Evolutionary conservation across 805 yeast genomes (phyloP), one percentile per base, ranked within the genome.

Genomic region (Yamadazyma endophytica): DNA sequence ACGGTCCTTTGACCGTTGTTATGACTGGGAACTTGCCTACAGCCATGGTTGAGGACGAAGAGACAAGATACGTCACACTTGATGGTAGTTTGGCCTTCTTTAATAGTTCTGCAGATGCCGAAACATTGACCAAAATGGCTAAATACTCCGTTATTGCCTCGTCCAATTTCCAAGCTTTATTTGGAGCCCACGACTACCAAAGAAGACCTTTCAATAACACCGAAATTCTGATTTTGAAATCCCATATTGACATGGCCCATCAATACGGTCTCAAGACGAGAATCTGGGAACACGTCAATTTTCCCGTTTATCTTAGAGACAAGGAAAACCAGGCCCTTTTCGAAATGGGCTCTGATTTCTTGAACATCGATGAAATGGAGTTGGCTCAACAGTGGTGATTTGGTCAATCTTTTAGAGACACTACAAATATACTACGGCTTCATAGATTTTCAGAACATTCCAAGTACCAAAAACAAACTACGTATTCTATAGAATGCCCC

Each of bases 281-380:
- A 36, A 58, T 81, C 17, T 82, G 89, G 89, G 89, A 78, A 14
- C 77, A 76, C 8, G 79, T 84, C 2, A 62, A 64, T 32, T 81
- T 85, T 84, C 88, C 89, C 3, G 49, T 52, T 3, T 41, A 47
- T 13, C 50, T 60, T 17, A 64, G 77, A 38, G 52, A 70, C 27
- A 49, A 49, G 3, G 67, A 78, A 22, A 73, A 81, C 75, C 43
- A 54, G 29, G 74, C 73, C 36, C 54, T 77, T 8, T 48, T 65
- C 26, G 58, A 54, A 11, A 34, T 61, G 7, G 79, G 77, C 3
- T 61, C 72, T 11, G 87, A 80, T 46, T 61, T 74, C 33, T 46
- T 82, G 24, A 82, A 81, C 46, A 77, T 75, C 1, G 88, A 82
- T 49, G 79, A 79, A 42, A 53, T 82, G 9, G 46, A 5, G 6